Evolutionary conservation across 192 early-diverging fungal species (phyloP).

Genomic region (Coemansia sp.): DNA sequence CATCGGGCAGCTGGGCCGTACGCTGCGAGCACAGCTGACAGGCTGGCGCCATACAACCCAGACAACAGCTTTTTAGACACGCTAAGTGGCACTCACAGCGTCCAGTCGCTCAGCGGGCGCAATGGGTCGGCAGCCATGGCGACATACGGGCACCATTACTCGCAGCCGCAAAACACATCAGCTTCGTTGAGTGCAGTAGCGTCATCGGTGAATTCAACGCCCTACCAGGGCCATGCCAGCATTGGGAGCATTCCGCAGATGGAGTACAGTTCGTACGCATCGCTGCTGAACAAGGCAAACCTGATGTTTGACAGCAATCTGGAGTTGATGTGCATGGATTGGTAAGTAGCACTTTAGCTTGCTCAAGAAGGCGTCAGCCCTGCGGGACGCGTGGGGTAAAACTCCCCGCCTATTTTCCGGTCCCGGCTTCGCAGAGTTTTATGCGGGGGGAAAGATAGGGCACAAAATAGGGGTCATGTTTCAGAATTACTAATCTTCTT

Average conservation of each 20-base stretch:
- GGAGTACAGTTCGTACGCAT: conserved; percentile 57
- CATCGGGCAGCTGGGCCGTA: conserved; percentile 6
- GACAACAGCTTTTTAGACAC: conserved; percentile 10
- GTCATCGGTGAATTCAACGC: conserved; percentile 10
- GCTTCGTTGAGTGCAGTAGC: conserved; percentile 3
- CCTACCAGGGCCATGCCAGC: conserved; percentile 19
- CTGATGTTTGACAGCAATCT: conserved; percentile 68
- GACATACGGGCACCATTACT: not conserved
- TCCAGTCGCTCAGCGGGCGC: conserved; percentile 1
- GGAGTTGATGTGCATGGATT: conserved; percentile 65
- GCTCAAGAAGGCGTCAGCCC: conserved; percentile 7
- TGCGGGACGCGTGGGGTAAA: no score
- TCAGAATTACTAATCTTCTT: not conserved
- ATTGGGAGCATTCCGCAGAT: conserved; percentile 24
- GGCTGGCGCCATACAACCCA: not conserved
- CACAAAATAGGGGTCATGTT: not conserved
- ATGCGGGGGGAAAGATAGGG: not conserved
- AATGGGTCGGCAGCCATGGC: not conserved
- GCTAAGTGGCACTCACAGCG: conserved; percentile 7
- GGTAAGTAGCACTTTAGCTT: conserved; percentile 31
- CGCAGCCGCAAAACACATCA: no score
- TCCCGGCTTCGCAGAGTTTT: not conserved
- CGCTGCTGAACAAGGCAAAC: conserved; percentile 70
- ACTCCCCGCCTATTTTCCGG: no score
- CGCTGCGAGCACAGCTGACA: no score